A percentile compares a stretch with the other conserved stretches of the same genome.
phyloP scores from a whole-genome alignment of 331 rosid genomes.

The Pyrus hybrid region DNA sequence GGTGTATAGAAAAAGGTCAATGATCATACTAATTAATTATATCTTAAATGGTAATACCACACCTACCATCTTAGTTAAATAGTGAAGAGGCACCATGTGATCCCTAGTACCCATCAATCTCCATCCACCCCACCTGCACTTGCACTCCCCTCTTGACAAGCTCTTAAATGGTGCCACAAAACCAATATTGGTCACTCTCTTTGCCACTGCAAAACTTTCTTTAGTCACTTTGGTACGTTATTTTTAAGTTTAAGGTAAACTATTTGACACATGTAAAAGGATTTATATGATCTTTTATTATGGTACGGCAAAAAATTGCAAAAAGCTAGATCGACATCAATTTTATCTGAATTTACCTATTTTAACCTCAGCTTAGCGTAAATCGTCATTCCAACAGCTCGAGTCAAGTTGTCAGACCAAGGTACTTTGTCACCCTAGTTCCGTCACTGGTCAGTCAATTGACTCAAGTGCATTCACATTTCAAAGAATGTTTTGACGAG shows the following conservation, averaged over 20 bases:
- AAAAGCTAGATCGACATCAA: too few species aligned
- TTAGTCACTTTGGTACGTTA: not conserved
- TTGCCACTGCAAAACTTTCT: not conserved
- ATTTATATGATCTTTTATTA: not conserved
- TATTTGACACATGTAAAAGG: not conserved
- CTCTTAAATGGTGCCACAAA: not conserved
- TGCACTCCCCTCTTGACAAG: slow-evolving; percentile 3
- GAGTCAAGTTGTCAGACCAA: not conserved
- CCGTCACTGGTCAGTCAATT: not conserved
- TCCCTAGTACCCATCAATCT: slow-evolving; percentile 24
- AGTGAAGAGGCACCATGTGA: slow-evolving; percentile 6
- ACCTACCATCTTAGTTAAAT: slow-evolving; percentile 24
- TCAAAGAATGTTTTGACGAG: not conserved
- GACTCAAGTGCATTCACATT: not conserved
- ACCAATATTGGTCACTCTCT: not conserved
- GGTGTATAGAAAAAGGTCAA: not conserved
- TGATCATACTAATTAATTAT: slow-evolving; percentile 1
- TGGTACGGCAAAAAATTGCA: too few species aligned
- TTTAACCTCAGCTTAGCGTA: not conserved
- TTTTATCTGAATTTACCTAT: not conserved
- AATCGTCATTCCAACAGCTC: not conserved
- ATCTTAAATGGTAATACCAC: not conserved
- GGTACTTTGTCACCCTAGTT: not conserved
- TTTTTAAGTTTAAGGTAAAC: not conserved
- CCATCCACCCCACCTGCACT: slow-evolving; percentile 31